A percentile compares a stretch with the other conserved stretches of the same genome.
phyloP scores from a whole-genome alignment of 257 asterid genomes.

The Dorcoceras hygrometricum region DNA sequence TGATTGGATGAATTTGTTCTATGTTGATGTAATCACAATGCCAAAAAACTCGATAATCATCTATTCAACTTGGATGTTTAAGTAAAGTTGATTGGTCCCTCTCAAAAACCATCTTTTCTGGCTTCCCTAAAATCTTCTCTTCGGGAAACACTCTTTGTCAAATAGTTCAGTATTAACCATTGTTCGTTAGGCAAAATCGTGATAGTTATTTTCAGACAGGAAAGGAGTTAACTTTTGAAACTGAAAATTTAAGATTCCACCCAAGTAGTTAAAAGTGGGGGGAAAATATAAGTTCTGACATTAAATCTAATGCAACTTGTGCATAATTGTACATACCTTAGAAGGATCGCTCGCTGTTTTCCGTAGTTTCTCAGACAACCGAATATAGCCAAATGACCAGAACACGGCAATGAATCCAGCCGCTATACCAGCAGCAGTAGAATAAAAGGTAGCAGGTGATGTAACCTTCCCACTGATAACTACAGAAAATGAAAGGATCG shows the following conservation, averaged over 20 bases:
- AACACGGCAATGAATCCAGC: constrained; percentile 92
- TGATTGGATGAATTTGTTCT: too few relatives aligned
- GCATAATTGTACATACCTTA: constrained; percentile 47
- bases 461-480: constrained; percentile 78
- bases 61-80: background rate
- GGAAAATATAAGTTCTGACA: background rate
- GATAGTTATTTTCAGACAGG: background rate
- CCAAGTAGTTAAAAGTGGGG: background rate
- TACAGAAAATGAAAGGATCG: constrained; percentile 80
- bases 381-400: constrained; percentile 94
- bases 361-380: constrained; percentile 75
- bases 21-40: too few relatives aligned
- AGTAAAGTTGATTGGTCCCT: background rate
- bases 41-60: background rate
- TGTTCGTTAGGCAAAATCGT: background rate
- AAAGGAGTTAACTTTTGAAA: background rate
- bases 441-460: constrained; percentile 80
- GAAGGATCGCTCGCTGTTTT: constrained; percentile 87
- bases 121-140: background rate
- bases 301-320: constrained; percentile 1
- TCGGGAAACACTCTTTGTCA: background rate
- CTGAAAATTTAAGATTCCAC: background rate
- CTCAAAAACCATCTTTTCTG: background rate
- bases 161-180: background rate
- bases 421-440: constrained; percentile 89